Evolutionary conservation across 768 basidiomycete species (phyloP).

Genomic region (Pholiota conissans): DNA sequence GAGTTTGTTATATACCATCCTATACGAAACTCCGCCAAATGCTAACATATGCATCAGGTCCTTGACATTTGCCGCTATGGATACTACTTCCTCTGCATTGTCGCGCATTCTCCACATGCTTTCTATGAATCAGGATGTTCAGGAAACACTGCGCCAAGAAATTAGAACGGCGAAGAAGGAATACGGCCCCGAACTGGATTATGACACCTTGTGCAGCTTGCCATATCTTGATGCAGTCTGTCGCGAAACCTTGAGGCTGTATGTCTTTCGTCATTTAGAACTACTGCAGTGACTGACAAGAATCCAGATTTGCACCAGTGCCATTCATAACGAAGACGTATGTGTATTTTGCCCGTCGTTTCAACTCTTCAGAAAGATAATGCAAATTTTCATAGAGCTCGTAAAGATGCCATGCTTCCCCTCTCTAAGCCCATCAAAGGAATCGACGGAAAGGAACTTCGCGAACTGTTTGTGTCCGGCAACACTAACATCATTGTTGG

Average conservation of each 20-base stretch:
- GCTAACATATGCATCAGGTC: background rate
- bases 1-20: slow-evolving; percentile 11
- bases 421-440: slow-evolving; percentile 21
- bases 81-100: slow-evolving; percentile 23
- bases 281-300: background rate
- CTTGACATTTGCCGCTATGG: slow-evolving; percentile 23
- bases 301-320: slow-evolving; percentile 21
- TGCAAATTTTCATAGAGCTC: slow-evolving; percentile 12
- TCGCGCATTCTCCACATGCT: slow-evolving; percentile 20
- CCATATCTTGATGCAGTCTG: slow-evolving; percentile 38
- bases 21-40: background rate
- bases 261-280: slow-evolving; percentile 5
- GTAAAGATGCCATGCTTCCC: slow-evolving; percentile 21
- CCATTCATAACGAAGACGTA: slow-evolving; percentile 19
- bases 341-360: background rate
- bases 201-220: slow-evolving; percentile 34
- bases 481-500: slow-evolving; percentile 31
- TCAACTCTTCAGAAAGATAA: background rate
- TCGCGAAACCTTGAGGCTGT: slow-evolving; percentile 37
- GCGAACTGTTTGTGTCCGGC: slow-evolving; percentile 34
- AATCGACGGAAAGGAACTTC: slow-evolving; percentile 19
- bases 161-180: slow-evolving; percentile 18
- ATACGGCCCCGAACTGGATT: slow-evolving; percentile 21
- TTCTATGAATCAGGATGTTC: slow-evolving; percentile 17
- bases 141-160: slow-evolving; percentile 23